Evolutionary conservation across 192 early-diverging fungal species (phyloP).

Genomic region (Coemansia guatemalensis): DNA sequence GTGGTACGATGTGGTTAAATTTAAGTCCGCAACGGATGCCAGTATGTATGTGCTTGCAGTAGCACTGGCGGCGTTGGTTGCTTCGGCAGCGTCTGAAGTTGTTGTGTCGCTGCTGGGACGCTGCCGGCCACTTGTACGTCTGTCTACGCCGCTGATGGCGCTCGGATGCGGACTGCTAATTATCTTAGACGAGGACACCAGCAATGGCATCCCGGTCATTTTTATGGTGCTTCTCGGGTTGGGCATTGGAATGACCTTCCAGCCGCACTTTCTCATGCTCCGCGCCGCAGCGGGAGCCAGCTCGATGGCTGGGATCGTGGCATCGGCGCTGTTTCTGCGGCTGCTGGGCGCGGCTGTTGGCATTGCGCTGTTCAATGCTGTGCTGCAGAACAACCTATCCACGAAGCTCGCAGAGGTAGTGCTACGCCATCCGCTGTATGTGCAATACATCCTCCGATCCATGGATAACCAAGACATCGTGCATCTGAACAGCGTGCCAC

Average conservation of each 20-base stretch:
- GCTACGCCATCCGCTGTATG: constrained; percentile 22
- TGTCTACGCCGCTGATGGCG: constrained; percentile 24
- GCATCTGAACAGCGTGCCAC: constrained; percentile 34
- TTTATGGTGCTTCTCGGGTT: constrained; percentile 41
- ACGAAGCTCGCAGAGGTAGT: constrained; percentile 35
- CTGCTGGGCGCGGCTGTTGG: constrained; percentile 26
- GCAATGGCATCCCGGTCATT: constrained; percentile 15
- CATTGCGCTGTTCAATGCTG: constrained; percentile 40
- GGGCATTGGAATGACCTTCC: constrained; percentile 32
- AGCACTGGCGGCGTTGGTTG: constrained; percentile 12
- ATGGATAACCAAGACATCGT: constrained; percentile 40
- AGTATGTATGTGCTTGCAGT: constrained; percentile 22
- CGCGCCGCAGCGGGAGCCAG: constrained; percentile 13
- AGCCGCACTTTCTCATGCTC: constrained; percentile 27
- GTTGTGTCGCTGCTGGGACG: constrained; percentile 8
- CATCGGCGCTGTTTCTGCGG: constrained; percentile 29
- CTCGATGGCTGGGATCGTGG: constrained; percentile 14
- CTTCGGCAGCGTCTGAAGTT: constrained; percentile 2
- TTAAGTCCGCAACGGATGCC: constrained; percentile 9
- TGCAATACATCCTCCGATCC: constrained; percentile 33
- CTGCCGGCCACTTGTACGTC: constrained; percentile 10
- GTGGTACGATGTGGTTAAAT: constrained; percentile 62
- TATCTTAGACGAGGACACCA: constrained; percentile 19
- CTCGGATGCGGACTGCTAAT: constrained; percentile 30
- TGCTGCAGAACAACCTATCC: constrained; percentile 31